Percentiles rank a stretch among this genome's conserved stretches.
These are phyloP conservation scores for Trichoderma koningii DNA, from an alignment of 2,329 filamentous ascomycete genomes.

Conservation along the genomic window DNA sequence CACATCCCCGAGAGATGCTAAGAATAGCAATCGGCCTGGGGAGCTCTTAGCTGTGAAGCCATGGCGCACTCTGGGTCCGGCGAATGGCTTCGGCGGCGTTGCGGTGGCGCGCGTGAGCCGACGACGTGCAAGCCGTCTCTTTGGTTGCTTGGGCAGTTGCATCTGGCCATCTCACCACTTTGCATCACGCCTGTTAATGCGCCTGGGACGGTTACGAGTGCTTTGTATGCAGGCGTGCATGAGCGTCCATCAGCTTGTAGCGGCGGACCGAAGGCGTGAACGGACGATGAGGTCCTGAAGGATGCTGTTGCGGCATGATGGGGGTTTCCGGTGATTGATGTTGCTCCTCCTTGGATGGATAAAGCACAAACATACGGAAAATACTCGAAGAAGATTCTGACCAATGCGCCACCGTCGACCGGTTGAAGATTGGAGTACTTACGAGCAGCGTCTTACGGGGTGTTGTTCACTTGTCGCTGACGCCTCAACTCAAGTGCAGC, in stretches of 20 bases:
- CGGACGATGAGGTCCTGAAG: background rate
- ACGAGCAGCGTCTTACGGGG: too few relatives aligned
- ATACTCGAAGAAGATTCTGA: background rate
- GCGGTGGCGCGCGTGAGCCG: conserved; percentile 17
- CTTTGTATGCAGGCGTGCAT: background rate
- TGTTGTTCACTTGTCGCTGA: too few relatives aligned
- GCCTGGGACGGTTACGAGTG: background rate
- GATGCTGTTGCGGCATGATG: too few relatives aligned
- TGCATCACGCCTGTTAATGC: background rate
- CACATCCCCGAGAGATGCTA: conserved; percentile 4
- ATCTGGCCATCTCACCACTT: conserved; percentile 20
- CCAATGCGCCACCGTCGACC: background rate
- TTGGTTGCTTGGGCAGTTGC: background rate
- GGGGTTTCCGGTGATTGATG: too few relatives aligned
- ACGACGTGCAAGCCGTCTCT: background rate
- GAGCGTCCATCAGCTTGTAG: background rate
- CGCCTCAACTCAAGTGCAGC: too few relatives aligned
- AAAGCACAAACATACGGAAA: background rate
- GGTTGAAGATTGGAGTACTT: too few relatives aligned
- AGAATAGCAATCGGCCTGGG: conserved; percentile 7
- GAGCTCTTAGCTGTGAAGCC: background rate
- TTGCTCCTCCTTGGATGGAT: too few relatives aligned
- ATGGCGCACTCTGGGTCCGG: conserved; percentile 1
- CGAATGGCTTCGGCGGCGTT: background rate
- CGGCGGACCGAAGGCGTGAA: background rate